A percentile compares a stretch with the other conserved stretches of the same genome.
Evolutionary conservation across 306 rosid genomes (phyloP).

Genomic region (Fagus crenata): DNA sequence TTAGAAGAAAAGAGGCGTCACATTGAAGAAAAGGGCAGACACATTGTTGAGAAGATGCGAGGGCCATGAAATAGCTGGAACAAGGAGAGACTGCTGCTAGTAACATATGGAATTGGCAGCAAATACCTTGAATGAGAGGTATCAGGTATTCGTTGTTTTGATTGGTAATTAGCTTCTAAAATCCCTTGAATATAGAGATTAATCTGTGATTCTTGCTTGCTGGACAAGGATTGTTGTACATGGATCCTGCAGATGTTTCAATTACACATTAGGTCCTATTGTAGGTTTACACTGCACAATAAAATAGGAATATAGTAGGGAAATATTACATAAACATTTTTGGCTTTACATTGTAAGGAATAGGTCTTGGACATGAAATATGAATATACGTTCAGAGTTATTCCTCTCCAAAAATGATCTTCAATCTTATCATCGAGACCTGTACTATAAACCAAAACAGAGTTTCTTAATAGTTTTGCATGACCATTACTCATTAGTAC

Average conservation of each 20-base stretch:
- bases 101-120: slow-evolving; percentile 5
- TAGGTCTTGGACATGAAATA: background rate
- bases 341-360: background rate
- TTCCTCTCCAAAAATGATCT: too few species aligned
- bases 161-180: background rate
- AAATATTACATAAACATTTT: background rate
- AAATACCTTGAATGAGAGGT: slow-evolving; percentile 22
- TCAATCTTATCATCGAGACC: too few species aligned
- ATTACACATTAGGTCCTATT: background rate
- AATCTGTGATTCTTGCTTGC: background rate
- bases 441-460: too few species aligned
- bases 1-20: slow-evolving; percentile 82
- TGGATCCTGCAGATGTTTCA: background rate
- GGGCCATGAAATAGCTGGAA: slow-evolving; percentile 48
- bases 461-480: too few species aligned
- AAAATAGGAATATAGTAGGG: background rate
- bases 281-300: background rate
- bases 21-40: slow-evolving; percentile 73
- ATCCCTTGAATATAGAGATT: background rate
- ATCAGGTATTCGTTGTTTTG: slow-evolving; percentile 27
- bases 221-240: background rate
- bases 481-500: too few species aligned
- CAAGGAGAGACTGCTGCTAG: background rate
- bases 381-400: background rate
- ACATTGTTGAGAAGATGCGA: slow-evolving; percentile 86